Evolutionary conservation across 345 rosid species (phyloP).

Genomic region (Pseudoturritis turrita): DNA sequence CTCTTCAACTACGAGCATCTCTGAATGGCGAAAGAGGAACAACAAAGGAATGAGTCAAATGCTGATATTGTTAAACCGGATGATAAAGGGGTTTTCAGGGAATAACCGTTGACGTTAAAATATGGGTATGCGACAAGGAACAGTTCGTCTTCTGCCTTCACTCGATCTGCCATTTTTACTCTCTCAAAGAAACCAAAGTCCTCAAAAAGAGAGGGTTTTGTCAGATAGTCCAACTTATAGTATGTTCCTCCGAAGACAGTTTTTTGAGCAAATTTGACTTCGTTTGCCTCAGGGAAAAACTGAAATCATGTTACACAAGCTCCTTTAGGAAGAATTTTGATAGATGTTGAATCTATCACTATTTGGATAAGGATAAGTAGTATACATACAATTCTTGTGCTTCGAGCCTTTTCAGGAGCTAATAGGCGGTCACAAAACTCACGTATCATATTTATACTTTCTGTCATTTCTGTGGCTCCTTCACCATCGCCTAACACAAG

Average conservation of each 20-base stretch:
- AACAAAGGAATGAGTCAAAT: neutral
- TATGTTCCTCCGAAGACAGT: conserved; percentile 75
- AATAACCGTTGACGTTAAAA: conserved; percentile 82
- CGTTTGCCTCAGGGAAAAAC: conserved; percentile 96
- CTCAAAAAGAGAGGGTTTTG: conserved; percentile 84
- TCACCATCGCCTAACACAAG: conserved; percentile 76
- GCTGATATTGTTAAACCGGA: neutral
- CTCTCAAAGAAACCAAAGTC: conserved; percentile 83
- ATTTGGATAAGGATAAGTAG: neutral
- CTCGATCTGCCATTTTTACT: conserved; percentile 80
- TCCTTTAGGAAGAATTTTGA: neutral
- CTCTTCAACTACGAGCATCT: conserved; percentile 98
- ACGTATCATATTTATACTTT: conserved; percentile 76
- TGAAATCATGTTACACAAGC: conserved; percentile 29
- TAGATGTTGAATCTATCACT: neutral
- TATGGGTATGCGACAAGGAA: conserved; percentile 88
- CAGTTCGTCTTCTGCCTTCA: conserved; percentile 71
- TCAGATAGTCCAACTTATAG: conserved; percentile 78
- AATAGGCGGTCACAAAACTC: conserved; percentile 74
- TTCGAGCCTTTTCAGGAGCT: conserved; percentile 50
- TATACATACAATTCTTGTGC: conserved; percentile 69
- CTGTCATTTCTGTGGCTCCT: conserved; percentile 95
- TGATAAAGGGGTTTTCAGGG: neutral
- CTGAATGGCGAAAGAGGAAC: conserved; percentile 38
- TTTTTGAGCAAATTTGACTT: conserved; percentile 68